Evolutionary conservation across 148 eudicot species (phyloP), one percentile per base, ranked within the genome.

Genomic region (Vaccinium macrocarpon): DNA sequence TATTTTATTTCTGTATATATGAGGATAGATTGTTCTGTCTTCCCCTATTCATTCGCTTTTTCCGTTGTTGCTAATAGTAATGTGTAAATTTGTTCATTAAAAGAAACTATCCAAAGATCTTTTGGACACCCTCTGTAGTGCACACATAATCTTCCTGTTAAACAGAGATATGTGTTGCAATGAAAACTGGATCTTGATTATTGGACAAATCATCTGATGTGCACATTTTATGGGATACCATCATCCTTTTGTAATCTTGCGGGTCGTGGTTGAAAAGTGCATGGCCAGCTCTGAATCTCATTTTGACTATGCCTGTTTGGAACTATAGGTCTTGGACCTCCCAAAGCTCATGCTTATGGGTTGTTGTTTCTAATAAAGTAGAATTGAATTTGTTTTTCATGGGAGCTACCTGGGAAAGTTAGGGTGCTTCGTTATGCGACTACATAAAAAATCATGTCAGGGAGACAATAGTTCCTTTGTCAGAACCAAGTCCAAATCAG

Each of bases 201-300:
- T 29, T 68, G 73, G 73, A 68, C 73, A 11, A 68, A 68, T 68
- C 18, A 68, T 68, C 73, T 68, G 18, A 29, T 29, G 73, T 68
- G 42, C 12, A 66, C 35, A 25, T 25, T 66, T 66, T 66, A 25
- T 4, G 35, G 73, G 38, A 68, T 68, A 27, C 14, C 18, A 4
- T 29, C 42, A 1, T 29, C 42, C 25, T 13, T 68, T 68, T 68
- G 35, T 66, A 23, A 14, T 66, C 35, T 27, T 66, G 72, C 29
- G 72, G 72, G 35, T 25, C 16, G 5, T 25, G 72, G 16, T 66
- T 66, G 68, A 66, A 64, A 64, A 25, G 72, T 66, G 15, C 16
- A 62, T 5, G 72, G 72, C 35, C 12, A 66, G 72, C 35, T 66
- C 25, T 23, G 72, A 66, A 25, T 27, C 38, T 27, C 16, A 27